A percentile compares a stretch with the other conserved stretches of the same genome.
Conservation (phyloP, 2,329 filamentous ascomycete genomes). For the Dichotomopilus funicola region DNA sequence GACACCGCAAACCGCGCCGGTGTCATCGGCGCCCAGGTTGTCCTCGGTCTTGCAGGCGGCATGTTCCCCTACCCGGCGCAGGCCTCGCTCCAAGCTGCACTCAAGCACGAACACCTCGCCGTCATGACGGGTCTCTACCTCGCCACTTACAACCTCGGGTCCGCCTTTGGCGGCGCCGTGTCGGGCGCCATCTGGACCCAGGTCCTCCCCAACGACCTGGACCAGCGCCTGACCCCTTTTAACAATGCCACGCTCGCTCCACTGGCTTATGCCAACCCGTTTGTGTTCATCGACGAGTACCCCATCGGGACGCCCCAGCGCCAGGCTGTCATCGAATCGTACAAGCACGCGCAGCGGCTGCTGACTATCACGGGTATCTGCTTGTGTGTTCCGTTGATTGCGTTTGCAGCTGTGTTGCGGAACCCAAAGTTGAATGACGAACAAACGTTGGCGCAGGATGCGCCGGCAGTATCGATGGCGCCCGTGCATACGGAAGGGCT, state of each 20-base stretch:
- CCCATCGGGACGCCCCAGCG: conserved; percentile 40
- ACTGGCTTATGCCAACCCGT: conserved; percentile 31
- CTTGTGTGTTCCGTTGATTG: conserved; percentile 42
- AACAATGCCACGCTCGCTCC: conserved; percentile 35
- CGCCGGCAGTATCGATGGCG: neutral
- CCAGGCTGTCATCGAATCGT: conserved; percentile 37
- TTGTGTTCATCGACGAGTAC: conserved; percentile 30
- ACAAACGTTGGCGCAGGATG: conserved; percentile 29
- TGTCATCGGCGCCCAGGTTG: conserved; percentile 55
- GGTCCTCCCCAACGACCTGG: conserved; percentile 43
- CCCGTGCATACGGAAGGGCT: too few species aligned
- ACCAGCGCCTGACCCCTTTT: conserved; percentile 16
- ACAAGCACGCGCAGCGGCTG: conserved; percentile 41
- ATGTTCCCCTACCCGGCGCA: conserved; percentile 50
- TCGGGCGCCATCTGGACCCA: conserved; percentile 59
- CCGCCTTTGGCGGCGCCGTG: conserved; percentile 52
- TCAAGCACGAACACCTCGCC: conserved; percentile 49
- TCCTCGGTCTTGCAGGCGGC: conserved; percentile 57
- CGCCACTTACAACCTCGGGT: conserved; percentile 57
- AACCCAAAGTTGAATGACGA: conserved; percentile 41
- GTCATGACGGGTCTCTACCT: conserved; percentile 59
- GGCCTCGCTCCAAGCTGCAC: conserved; percentile 37
- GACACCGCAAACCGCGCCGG: conserved; percentile 44
- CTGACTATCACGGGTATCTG: conserved; percentile 44
- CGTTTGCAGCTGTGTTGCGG: conserved; percentile 36